Evolutionary conservation across 1,139 yeast genomes (phyloP).

Genomic region (Nematodospora anomalae): DNA sequence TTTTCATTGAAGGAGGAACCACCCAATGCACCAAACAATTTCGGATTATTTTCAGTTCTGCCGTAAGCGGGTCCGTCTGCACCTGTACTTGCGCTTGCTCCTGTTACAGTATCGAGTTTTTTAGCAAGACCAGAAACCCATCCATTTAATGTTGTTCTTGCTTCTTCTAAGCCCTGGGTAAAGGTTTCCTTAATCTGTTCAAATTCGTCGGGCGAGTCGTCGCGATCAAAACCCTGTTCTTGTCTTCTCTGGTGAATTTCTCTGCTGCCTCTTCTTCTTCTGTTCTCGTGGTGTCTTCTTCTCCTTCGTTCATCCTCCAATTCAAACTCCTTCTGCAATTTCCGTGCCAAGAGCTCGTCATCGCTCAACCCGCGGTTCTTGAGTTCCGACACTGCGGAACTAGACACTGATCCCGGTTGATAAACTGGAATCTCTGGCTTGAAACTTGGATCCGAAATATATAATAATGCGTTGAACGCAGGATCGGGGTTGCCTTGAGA

Average conservation of each 20-base stretch:
- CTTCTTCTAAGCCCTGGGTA: slow-evolving; percentile 79
- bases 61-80: neutral
- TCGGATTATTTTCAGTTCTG: slow-evolving; percentile 22
- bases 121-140: slow-evolving; percentile 80
- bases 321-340: slow-evolving; percentile 71
- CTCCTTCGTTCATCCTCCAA: slow-evolving; percentile 41
- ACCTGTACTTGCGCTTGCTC: slow-evolving; percentile 6
- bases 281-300: slow-evolving; percentile 16
- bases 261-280: slow-evolving; percentile 17
- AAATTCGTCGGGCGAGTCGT: slow-evolving; percentile 63
- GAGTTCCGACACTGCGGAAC: slow-evolving; percentile 20
- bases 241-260: slow-evolving; percentile 8
- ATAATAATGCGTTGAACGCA: slow-evolving; percentile 85
- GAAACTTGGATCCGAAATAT: slow-evolving; percentile 73
- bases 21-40: slow-evolving; percentile 50
- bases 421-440: slow-evolving; percentile 58
- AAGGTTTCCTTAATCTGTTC: slow-evolving; percentile 71
- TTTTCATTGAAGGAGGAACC: slow-evolving; percentile 41
- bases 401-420: slow-evolving; percentile 7
- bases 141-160: slow-evolving; percentile 71
- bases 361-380: slow-evolving; percentile 32
- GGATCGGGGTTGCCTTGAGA: slow-evolving; percentile 77
- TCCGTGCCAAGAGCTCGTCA: slow-evolving; percentile 83
- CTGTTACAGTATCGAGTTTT: slow-evolving; percentile 38
- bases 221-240: slow-evolving; percentile 16